Conservation (phyloP, 257 asterid genomes). For the Pogostemon cablin region DNA sequence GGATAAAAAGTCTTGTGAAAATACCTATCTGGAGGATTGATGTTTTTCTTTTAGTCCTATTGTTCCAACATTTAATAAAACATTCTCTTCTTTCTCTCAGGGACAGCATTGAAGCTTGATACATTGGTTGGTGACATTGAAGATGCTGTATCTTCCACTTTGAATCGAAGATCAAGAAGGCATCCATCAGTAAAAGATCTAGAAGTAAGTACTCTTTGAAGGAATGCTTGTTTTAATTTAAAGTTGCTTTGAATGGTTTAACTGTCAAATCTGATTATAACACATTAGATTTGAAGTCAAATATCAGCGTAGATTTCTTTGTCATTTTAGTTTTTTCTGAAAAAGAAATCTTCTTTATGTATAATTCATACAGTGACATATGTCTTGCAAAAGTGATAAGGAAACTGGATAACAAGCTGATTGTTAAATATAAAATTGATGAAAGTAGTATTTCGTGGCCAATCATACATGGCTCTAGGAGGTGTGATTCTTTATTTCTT, state of each 20-base stretch:
- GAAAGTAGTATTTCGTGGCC: neutral
- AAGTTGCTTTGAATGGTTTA: slow-evolving; percentile 18
- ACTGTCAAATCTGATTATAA: slow-evolving; percentile 16
- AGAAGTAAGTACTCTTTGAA: slow-evolving; percentile 59
- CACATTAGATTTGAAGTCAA: neutral
- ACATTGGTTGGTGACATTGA: slow-evolving; percentile 89
- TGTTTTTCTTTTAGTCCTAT: slow-evolving; percentile 29
- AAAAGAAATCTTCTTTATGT: slow-evolving; percentile 11
- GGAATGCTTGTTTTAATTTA: slow-evolving; percentile 21
- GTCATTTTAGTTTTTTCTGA: neutral
- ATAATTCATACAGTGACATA: neutral
- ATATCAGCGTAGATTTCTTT: neutral
- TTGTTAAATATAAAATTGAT: slow-evolving; percentile 5
- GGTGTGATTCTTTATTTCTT: neutral
- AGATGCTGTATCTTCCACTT: slow-evolving; percentile 82
- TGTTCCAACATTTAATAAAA: slow-evolving; percentile 15
- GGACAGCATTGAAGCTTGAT: slow-evolving; percentile 84
- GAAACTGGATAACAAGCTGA: neutral
- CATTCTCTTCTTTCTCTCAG: slow-evolving; percentile 51
- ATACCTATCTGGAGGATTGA: slow-evolving; percentile 17
- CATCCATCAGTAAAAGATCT: slow-evolving; percentile 52
- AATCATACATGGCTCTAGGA: slow-evolving; percentile 19
- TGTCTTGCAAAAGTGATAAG: slow-evolving; percentile 19
- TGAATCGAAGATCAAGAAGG: slow-evolving; percentile 65
- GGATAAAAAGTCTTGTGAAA: slow-evolving; percentile 16